Conservation (phyloP, 352 stramenopile species). For the Phytophthora pistaciae region DNA sequence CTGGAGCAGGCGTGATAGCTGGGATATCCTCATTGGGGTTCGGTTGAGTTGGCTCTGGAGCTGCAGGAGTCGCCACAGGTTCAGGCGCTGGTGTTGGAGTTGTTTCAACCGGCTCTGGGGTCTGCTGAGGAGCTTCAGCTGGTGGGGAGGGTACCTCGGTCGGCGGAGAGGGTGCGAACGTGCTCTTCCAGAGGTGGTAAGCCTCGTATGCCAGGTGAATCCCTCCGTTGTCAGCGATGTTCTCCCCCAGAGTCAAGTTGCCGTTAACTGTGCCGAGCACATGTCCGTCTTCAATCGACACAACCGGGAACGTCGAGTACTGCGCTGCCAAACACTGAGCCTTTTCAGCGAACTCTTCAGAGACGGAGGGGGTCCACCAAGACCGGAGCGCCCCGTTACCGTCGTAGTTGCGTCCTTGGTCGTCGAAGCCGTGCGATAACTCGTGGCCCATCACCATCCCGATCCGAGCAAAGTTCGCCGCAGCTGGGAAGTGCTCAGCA, state of each 20-base stretch:
- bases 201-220: conserved; percentile 87
- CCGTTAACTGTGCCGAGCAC: conserved; percentile 83
- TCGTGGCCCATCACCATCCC: conserved; percentile 95
- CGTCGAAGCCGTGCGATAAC: conserved; percentile 95
- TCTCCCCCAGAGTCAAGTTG: conserved; percentile 93
- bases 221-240: conserved; percentile 93
- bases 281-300: conserved; percentile 42
- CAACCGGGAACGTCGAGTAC: conserved; percentile 68
- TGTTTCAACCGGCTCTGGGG: neutral
- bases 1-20: conserved; percentile 2
- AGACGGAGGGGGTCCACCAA: conserved; percentile 89
- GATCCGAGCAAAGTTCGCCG: conserved; percentile 94
- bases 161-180: conserved; percentile 18
- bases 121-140: neutral
- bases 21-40: conserved; percentile 7
- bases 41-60: neutral
- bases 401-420: conserved; percentile 92
- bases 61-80: neutral
- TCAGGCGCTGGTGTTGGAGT: neutral
- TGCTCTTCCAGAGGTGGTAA: conserved; percentile 70
- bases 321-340: conserved; percentile 65
- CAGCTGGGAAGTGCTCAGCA: conserved; percentile 75
- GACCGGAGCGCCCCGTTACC: conserved; percentile 87
- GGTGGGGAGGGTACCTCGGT: conserved; percentile 8
- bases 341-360: conserved; percentile 56